A percentile compares a stretch with the other conserved stretches of the same genome.
Evolutionary conservation across 148 eudicot genomes (phyloP).

Genomic region (Diospyros kaki): DNA sequence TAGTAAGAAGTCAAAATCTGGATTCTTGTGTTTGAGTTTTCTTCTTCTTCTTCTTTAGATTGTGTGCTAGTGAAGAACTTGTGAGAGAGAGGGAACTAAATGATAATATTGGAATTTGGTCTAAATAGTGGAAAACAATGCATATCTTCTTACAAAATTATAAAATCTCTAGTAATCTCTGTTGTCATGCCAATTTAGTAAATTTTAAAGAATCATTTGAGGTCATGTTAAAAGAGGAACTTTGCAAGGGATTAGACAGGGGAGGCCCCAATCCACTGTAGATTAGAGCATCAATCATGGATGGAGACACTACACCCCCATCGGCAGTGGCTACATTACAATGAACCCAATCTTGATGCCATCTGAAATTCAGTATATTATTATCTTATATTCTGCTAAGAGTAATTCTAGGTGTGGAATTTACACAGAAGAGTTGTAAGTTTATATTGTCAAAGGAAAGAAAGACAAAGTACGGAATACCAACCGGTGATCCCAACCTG

Average conservation of each 20-base stretch:
- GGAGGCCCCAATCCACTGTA: neutral
- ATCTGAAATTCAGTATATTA: neutral
- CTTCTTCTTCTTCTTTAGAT: neutral
- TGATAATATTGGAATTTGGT: no score
- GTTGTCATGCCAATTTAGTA: neutral
- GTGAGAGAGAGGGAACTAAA: no score
- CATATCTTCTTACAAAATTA: neutral
- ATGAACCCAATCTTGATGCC: neutral
- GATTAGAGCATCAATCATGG: neutral
- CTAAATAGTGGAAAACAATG: no score
- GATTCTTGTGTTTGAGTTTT: neutral
- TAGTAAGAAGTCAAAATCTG: neutral
- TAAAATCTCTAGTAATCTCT: neutral
- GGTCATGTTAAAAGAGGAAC: neutral
- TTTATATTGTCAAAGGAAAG: neutral
- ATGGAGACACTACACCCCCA: neutral
- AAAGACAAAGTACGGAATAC: slow-evolving; percentile 10
- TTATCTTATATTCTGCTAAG: neutral
- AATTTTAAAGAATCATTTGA: neutral
- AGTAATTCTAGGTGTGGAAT: neutral
- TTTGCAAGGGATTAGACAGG: neutral
- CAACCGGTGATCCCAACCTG: slow-evolving; percentile 95
- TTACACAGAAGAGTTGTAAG: neutral
- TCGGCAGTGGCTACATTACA: neutral
- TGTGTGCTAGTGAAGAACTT: no score